Percentiles rank a stretch among this genome's conserved stretches.
Evolutionary conservation across 257 asterid genomes (phyloP).

Genomic region (Solanum raphanifolium): DNA sequence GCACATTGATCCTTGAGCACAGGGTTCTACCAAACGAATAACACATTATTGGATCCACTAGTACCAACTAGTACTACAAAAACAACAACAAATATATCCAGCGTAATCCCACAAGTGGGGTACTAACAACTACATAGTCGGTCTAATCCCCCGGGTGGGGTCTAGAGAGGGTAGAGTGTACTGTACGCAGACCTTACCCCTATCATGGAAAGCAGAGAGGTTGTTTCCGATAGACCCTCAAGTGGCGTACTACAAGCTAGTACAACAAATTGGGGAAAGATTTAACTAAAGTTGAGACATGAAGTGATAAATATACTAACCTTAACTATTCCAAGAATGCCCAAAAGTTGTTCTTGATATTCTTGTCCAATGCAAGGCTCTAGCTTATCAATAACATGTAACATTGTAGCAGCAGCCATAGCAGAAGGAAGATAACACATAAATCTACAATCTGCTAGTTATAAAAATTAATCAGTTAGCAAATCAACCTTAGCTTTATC

Average conservation of each 20-base stretch:
- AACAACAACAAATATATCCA: not conserved
- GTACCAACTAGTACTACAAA: not conserved
- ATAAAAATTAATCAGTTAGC: not conserved
- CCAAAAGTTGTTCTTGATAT: conserved; percentile 36
- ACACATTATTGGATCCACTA: not conserved
- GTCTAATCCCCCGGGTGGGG: not conserved
- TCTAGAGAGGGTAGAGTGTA: not conserved
- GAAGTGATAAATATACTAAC: conserved; percentile 11
- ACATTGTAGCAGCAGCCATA: conserved; percentile 74
- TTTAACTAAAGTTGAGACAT: not conserved
- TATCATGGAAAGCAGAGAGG: not conserved
- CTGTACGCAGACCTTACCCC: not conserved
- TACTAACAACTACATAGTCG: not conserved
- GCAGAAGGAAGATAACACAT: conserved; percentile 56
- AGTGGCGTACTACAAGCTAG: not conserved
- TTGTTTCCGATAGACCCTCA: not conserved
- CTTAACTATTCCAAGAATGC: conserved; percentile 68
- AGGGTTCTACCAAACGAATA: not conserved
- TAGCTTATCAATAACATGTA: conserved; percentile 41
- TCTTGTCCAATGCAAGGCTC: conserved; percentile 44
- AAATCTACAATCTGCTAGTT: conserved; percentile 56
- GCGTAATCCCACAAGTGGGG: not conserved
- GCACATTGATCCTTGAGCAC: not conserved
- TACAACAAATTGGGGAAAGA: not conserved
- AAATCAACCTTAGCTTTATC: not conserved